Evolutionary conservation across 345 rosid species (phyloP).

Genomic region (Corchorus olitorius): DNA sequence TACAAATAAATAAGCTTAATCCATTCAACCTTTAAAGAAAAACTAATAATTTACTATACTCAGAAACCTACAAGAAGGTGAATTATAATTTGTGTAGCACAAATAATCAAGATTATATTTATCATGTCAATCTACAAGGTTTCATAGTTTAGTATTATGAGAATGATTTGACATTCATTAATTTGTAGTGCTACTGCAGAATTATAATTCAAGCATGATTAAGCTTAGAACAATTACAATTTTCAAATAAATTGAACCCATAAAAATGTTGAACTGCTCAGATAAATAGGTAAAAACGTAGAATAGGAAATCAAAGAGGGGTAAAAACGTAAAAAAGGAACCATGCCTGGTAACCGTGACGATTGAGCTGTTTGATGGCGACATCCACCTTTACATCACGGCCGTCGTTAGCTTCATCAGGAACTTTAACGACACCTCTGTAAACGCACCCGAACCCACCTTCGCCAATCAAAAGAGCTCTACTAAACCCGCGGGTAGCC

Average conservation of each 20-base stretch:
- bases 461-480: conserved; percentile 81
- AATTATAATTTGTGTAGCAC: too few species aligned
- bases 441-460: conserved; percentile 97
- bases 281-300: conserved; percentile 1
- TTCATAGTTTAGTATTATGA: background rate
- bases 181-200: background rate
- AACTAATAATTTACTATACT: too few species aligned
- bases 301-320: background rate
- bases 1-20: background rate
- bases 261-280: background rate
- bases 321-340: conserved; percentile 11
- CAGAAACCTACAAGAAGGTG: too few species aligned
- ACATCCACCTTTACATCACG: conserved; percentile 56
- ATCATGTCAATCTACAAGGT: too few species aligned
- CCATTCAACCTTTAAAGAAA: too few species aligned
- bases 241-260: background rate
- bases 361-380: conserved; percentile 90
- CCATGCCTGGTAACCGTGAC: conserved; percentile 97
- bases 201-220: background rate
- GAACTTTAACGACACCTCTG: conserved; percentile 61
- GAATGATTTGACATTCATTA: background rate
- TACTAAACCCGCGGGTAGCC: conserved; percentile 78
- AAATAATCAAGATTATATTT: too few species aligned
- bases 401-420: conserved; percentile 31
- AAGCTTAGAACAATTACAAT: background rate